phyloP scores from a whole-genome alignment of 2,329 filamentous ascomycete genomes.

The Penicillium sp. region DNA sequence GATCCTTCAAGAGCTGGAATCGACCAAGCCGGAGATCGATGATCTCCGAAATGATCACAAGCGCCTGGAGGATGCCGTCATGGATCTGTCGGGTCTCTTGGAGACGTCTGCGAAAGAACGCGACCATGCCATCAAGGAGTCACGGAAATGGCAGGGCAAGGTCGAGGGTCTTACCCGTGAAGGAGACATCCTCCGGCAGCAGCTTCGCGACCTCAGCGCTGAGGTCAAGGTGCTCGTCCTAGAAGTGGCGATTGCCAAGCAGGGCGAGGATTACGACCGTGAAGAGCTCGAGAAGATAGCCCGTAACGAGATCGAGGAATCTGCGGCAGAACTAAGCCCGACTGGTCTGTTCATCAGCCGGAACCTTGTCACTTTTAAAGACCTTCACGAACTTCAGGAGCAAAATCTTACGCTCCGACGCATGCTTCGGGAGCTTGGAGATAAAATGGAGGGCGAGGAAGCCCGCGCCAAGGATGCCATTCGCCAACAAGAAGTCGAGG shows the following conservation, averaged over 20 bases:
- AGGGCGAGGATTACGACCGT: constrained; percentile 77
- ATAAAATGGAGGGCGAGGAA: constrained; percentile 89
- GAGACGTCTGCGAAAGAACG: constrained; percentile 80
- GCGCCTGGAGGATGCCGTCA: constrained; percentile 75
- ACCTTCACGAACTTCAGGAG: constrained; percentile 78
- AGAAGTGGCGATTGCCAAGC: constrained; percentile 73
- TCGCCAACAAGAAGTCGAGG: constrained; percentile 61
- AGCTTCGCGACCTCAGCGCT: constrained; percentile 83
- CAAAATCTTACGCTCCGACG: constrained; percentile 85
- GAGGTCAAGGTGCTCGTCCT: constrained; percentile 90
- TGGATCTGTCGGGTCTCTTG: constrained; percentile 80
- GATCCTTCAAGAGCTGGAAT: constrained; percentile 81
- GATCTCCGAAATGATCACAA: constrained; percentile 81
- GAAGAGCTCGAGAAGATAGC: constrained; percentile 76
- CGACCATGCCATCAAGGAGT: constrained; percentile 74
- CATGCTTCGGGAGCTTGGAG: constrained; percentile 79
- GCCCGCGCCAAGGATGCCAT: constrained; percentile 63
- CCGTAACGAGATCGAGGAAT: constrained; percentile 72
- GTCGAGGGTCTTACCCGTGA: constrained; percentile 65
- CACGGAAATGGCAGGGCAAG: constrained; percentile 75
- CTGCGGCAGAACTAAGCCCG: constrained; percentile 73
- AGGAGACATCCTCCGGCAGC: constrained; percentile 76
- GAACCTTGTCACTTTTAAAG: constrained; percentile 85
- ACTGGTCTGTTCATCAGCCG: constrained; percentile 88
- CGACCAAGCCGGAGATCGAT: constrained; percentile 82